Conservation (phyloP, 106 monocot species). For the Dendrobium huoshanense region DNA sequence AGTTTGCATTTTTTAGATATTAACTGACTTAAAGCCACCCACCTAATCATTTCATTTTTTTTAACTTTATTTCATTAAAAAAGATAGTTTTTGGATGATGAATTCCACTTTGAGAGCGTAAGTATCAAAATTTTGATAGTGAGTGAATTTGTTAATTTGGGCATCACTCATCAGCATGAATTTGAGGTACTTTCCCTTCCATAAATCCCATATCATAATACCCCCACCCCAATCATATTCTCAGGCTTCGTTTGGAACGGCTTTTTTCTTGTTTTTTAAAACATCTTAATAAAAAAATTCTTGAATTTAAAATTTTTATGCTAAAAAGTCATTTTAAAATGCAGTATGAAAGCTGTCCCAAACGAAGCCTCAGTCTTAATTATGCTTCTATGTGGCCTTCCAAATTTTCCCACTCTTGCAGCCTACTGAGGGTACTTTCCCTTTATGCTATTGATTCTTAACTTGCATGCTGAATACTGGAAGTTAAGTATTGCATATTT, state of each 20-base stretch:
- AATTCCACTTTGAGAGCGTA: background rate
- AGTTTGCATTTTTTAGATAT: background rate
- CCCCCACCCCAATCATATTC: background rate
- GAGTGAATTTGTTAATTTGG: background rate
- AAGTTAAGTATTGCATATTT: background rate
- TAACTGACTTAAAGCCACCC: background rate
- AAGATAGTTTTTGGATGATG: background rate
- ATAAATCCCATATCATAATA: background rate
- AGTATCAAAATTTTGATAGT: background rate
- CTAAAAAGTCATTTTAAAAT: too few relatives aligned
- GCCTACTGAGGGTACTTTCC: background rate
- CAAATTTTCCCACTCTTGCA: background rate
- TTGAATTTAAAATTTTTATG: too few relatives aligned
- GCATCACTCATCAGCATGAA: slow-evolving; percentile 1
- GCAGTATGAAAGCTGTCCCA: too few relatives aligned
- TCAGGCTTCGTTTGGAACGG: too few relatives aligned
- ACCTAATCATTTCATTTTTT: background rate
- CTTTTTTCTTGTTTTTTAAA: too few relatives aligned
- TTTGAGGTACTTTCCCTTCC: background rate
- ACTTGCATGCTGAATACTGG: background rate
- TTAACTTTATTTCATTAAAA: background rate
- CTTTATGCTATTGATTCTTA: background rate
- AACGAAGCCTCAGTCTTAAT: background rate
- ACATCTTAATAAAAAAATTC: too few relatives aligned
- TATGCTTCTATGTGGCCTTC: background rate